Evolutionary conservation across 345 rosid genomes (phyloP).

Genomic region (Acer negundo): DNA sequence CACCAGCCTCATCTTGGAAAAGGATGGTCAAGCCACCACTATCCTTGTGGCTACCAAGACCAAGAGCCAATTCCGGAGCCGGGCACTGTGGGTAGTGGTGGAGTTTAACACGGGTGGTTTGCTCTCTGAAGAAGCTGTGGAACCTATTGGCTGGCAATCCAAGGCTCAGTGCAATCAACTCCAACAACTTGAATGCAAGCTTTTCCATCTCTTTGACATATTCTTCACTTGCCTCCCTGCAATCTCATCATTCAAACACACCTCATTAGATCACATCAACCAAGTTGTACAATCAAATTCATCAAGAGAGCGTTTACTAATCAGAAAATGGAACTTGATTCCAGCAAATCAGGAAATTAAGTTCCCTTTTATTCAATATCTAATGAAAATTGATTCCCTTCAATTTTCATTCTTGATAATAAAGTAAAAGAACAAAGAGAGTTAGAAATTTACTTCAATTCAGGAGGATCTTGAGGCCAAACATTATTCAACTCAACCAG

Average conservation of each 20-base stretch:
- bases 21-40: constrained; percentile 32
- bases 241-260: constrained; percentile 13
- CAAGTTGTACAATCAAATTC: too few species aligned
- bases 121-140: constrained; percentile 33
- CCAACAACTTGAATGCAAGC: constrained; percentile 36
- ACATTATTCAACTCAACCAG: too few species aligned
- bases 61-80: constrained; percentile 35
- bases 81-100: constrained; percentile 50
- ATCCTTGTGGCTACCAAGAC: constrained; percentile 39
- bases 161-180: constrained; percentile 37
- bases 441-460: too few species aligned
- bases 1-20: constrained; percentile 42
- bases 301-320: too few species aligned
- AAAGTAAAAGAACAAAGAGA: too few species aligned
- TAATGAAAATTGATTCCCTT: too few species aligned
- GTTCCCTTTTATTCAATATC: too few species aligned
- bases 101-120: constrained; percentile 26
- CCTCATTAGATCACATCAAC: background rate
- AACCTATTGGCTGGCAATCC: constrained; percentile 33
- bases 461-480: too few species aligned
- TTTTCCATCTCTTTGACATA: constrained; percentile 30
- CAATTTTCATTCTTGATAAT: too few species aligned
- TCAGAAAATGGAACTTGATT: too few species aligned
- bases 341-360: too few species aligned
- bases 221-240: constrained; percentile 38